phyloP scores from a whole-genome alignment of 352 stramenopile species.

The Globisporangium splendens region DNA sequence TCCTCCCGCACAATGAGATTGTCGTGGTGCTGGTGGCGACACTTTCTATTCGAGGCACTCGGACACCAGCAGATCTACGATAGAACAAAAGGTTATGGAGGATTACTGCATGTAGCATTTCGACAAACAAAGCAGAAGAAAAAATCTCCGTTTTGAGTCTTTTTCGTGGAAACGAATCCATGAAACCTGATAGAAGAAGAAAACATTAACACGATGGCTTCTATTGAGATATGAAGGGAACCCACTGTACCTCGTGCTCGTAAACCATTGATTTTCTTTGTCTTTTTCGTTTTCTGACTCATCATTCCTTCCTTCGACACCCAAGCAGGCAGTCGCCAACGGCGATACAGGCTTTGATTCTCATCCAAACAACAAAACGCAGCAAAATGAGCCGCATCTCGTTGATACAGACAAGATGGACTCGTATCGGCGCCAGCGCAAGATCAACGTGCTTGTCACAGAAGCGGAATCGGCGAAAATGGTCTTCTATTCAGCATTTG shows the following conservation, averaged over 20 bases:
- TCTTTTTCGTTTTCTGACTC: too few species aligned
- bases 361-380: neutral
- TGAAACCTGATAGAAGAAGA: too few species aligned
- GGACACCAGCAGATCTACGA: neutral
- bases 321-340: conserved; percentile 3
- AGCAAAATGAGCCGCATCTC: neutral
- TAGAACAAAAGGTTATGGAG: neutral
- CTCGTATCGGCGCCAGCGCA: neutral
- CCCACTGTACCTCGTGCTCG: too few species aligned
- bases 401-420: too few species aligned
- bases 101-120: neutral
- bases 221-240: too few species aligned
- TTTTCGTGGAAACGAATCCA: neutral
- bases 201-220: too few species aligned
- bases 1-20: neutral
- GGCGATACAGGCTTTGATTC: neutral
- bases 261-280: too few species aligned
- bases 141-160: neutral
- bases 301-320: neutral
- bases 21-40: neutral
- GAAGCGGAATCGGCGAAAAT: neutral
- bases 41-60: neutral
- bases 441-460: conserved; percentile 6
- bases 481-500: too few species aligned
- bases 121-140: neutral